A percentile compares a stretch with the other conserved stretches of the same genome.
Evolutionary conservation across 495 filamentous ascomycete genomes (phyloP).

Genomic region (Annulohypoxylon stygium): DNA sequence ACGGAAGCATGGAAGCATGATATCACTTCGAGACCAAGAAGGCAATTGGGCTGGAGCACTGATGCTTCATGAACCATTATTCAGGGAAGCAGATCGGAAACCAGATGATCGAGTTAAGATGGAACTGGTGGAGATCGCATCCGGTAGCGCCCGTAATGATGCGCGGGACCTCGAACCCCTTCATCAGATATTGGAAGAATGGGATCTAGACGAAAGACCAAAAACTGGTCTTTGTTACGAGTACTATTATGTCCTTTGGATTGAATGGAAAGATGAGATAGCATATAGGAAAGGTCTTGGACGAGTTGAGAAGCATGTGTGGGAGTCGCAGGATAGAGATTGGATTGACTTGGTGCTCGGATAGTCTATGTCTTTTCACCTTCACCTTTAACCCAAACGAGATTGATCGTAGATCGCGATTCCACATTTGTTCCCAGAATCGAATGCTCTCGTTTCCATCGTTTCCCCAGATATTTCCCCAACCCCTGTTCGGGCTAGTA

Average conservation of each 20-base stretch:
- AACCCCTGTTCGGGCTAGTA: not conserved
- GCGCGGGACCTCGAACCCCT: not conserved
- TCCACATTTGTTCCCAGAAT: not conserved
- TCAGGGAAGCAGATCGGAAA: not conserved
- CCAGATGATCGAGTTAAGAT: not conserved
- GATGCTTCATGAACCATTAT: not conserved
- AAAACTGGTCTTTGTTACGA: not conserved
- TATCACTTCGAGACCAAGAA: not conserved
- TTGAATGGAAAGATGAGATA: not conserved
- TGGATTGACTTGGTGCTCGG: not conserved
- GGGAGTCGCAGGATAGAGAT: not conserved
- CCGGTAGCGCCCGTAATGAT: not conserved
- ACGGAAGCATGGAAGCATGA: not conserved
- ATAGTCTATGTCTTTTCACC: not conserved
- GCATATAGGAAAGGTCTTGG: conserved; percentile 7
- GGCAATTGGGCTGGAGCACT: not conserved
- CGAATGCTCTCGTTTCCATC: too few species aligned
- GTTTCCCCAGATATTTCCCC: not conserved
- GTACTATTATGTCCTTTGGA: conserved; percentile 3
- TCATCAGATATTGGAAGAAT: not conserved
- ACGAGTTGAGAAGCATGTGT: not conserved
- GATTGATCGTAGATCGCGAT: too few species aligned
- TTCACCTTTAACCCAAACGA: too few species aligned
- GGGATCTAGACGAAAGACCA: not conserved
- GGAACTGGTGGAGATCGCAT: not conserved